phyloP scores from a whole-genome alignment of 2,329 filamentous ascomycete species.

The Aspergillus terreus region DNA sequence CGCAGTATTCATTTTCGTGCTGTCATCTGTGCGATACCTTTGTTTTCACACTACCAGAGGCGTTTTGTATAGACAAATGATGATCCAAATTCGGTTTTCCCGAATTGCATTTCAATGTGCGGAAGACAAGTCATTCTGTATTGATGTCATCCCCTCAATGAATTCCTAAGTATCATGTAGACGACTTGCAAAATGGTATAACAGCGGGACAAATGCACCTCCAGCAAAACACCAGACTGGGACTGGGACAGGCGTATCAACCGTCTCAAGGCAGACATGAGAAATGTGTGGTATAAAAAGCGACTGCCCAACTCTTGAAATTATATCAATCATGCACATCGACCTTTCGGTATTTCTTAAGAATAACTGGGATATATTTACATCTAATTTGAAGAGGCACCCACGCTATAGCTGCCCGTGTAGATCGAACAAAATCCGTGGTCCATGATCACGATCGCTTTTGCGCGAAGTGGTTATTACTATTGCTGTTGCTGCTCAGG shows the following conservation, averaged over 20 bases:
- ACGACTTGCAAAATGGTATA: too few relatives aligned
- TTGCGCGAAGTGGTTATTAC: not conserved
- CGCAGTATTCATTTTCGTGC: not conserved
- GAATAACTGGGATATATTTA: conserved; percentile 3
- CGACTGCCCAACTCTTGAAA: too few relatives aligned
- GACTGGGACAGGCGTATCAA: too few relatives aligned
- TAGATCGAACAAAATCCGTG: not conserved
- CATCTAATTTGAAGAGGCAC: conserved; percentile 5
- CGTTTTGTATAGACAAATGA: not conserved
- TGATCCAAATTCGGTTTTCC: not conserved
- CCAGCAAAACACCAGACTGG: too few relatives aligned
- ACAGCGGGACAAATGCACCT: too few relatives aligned
- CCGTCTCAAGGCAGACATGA: too few relatives aligned
- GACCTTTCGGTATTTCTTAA: not conserved
- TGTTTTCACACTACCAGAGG: not conserved
- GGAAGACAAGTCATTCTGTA: too few relatives aligned
- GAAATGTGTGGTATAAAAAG: too few relatives aligned
- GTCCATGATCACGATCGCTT: not conserved
- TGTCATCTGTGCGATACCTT: conserved; percentile 1
- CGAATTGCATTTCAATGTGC: not conserved
- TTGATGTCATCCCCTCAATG: too few relatives aligned
- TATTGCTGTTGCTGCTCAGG: conserved; percentile 1
- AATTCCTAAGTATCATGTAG: too few relatives aligned
- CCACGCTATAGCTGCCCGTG: conserved; percentile 13
- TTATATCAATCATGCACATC: not conserved